Base-by-base conservation (phyloP, 352 stramenopile genomes). In the Nothophytophthora sp. region DNA sequence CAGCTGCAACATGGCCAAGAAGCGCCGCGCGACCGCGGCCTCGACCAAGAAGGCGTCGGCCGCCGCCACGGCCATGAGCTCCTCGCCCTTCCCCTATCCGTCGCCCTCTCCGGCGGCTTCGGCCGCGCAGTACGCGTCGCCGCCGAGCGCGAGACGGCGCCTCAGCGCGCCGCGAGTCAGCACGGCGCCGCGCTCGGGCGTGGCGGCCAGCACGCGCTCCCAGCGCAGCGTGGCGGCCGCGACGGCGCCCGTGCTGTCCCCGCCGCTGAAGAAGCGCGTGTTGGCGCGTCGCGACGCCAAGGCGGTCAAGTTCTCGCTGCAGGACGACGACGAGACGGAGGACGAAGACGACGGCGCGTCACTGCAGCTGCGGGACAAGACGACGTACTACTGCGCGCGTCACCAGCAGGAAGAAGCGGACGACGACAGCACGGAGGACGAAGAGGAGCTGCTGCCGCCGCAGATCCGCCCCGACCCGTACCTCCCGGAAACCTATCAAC, bases 391-490 rank as follows among this genome's bases (percentile, higher is more conserved):
- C 33, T 59, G 49, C 41, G 15, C 22, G 11, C 43, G 51, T 27
- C 42, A 12, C 47, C 45, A 55, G 28, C 48, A 60, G n/a, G 58
- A 32, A 12, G 52, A 61, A 55, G 61, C 60, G 10, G 56, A 65
- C 13, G 49, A 59, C 7, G 61, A 60, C 0, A 57, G 60, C 12
- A 49, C 50, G 22, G 56, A 57, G 34, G n/a, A n/a, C n/a, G n/a
- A n/a, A n/a, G n/a, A n/a, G n/a, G n/a, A n/a, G n/a, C n/a, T n/a
- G n/a, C n/a, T n/a, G n/a, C 35, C 64, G n/a, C 50, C 63, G 35
- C 48, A 67, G 34, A 69, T 83, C 23, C 66, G 69, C 28, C 78
- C 78, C 1, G 78, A 89, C 45, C 68, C 75, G 40, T 70, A 87
- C 37, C 35, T 89, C 15, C 63, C 70, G 0, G 57, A 70, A 11